Base-by-base conservation (phyloP, 495 filamentous ascomycete genomes). In the Pyronema omphalodes region DNA sequence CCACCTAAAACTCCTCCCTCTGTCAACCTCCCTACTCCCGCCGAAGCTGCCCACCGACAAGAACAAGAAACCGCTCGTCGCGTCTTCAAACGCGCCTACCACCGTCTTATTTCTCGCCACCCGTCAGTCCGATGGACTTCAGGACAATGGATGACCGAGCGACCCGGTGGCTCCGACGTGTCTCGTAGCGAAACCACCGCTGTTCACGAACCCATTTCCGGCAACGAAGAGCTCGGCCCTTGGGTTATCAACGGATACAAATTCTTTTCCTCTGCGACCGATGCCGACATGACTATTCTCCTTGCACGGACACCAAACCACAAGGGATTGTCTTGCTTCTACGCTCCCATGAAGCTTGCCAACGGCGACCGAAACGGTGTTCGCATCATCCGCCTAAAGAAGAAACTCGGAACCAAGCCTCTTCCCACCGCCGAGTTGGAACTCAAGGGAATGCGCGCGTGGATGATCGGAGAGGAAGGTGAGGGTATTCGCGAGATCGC, bases 61-160 rank as follows among this genome's bases (percentile, higher is more conserved):
- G 60, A 62, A 41, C 55, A 49, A 9, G 60, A 62, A 40, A 47
- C 53, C 34, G 51, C 50, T 5, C 58, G 61, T 19, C 62, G 68
- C 63, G 67, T 82, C 48, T 68, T 85, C 62, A 62, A 73, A 55
- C 58, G 67, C 34, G 69, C 77, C 45, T 70, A 76, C 63, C 57
- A 69, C 9, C 67, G 68, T 11, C 61, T 84, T 8, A 75, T 71
- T 23, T 77, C 76, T 4, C 71, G 78, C 6, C 73, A 83, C 54
- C 71, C 79, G 3, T 55, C 62, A 7, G 55, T 67, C n/a, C 73
- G 75, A 12, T 87, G 83, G 83, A 87, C 83, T 4, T 79, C 74
- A 34, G 83, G 84, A 0, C 84, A 88, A 62, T 89, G 84, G 84
- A 88, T 88, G 84, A 88, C 84, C 0, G 83, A 88, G 59, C 74